Conservation (phyloP, 257 asterid genomes). For the Thymus mandschuricus region DNA sequence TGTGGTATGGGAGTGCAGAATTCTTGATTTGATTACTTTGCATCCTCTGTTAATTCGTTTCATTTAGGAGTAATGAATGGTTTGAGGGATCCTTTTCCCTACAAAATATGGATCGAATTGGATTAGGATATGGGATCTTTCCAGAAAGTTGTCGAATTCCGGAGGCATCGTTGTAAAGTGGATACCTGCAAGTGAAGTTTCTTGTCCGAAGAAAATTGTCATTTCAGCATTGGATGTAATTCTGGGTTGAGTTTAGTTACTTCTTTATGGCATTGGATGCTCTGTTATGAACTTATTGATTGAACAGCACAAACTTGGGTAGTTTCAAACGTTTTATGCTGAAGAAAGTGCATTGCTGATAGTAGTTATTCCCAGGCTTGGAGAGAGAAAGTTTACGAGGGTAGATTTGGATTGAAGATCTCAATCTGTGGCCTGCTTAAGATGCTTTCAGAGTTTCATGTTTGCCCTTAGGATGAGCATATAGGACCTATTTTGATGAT, state of each 20-base stretch:
- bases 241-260: constrained; percentile 17
- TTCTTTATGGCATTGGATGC: background rate
- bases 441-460: constrained; percentile 5
- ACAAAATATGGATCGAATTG: constrained; percentile 18
- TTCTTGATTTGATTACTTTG: constrained; percentile 6
- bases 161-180: background rate
- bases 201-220: background rate
- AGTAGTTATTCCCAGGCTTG: constrained; percentile 17
- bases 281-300: background rate
- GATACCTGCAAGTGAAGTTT: constrained; percentile 11
- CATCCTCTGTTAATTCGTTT: background rate
- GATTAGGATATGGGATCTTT: constrained; percentile 1
- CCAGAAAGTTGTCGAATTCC: constrained; percentile 8
- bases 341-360: background rate
- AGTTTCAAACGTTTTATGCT: constrained; percentile 1
- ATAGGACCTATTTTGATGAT: constrained; percentile 7
- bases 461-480: constrained; percentile 20
- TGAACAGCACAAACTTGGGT: constrained; percentile 17
- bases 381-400: constrained; percentile 2
- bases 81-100: background rate
- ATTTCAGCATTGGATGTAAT: background rate
- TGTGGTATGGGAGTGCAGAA: constrained; percentile 22
- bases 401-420: constrained; percentile 7
- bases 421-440: background rate
- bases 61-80: background rate